Evolutionary conservation across 305 asterid genomes (phyloP).

Genomic region (Solanum hybrid): DNA sequence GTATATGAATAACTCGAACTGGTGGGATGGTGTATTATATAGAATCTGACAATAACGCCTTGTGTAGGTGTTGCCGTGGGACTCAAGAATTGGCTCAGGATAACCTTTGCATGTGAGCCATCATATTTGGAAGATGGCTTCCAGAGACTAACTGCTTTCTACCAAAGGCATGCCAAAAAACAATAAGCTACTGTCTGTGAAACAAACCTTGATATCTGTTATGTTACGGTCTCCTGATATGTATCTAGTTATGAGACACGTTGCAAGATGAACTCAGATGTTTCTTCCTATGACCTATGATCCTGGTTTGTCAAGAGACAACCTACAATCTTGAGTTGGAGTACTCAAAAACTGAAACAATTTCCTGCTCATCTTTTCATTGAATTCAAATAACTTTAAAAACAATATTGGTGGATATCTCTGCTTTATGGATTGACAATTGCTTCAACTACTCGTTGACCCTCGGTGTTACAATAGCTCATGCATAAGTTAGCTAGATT

Average conservation of each 20-base stretch:
- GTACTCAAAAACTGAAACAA: not conserved
- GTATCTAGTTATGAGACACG: not conserved
- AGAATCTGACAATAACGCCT: not conserved
- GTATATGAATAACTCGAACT: not conserved
- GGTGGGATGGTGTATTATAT: not conserved
- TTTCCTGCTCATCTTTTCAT: not conserved
- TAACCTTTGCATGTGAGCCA: slow-evolving; percentile 25
- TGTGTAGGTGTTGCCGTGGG: slow-evolving; percentile 23
- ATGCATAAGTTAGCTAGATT: not conserved
- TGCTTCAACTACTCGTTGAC: slow-evolving; percentile 1
- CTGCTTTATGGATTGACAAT: not conserved
- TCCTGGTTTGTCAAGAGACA: too few relatives aligned
- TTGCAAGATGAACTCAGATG: too few relatives aligned
- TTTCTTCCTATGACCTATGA: too few relatives aligned
- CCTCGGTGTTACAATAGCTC: not conserved
- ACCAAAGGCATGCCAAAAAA: slow-evolving; percentile 27
- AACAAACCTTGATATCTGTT: not conserved
- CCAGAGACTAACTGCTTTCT: slow-evolving; percentile 21
- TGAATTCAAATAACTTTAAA: not conserved
- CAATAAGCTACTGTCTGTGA: not conserved
- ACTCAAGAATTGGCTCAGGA: slow-evolving; percentile 31
- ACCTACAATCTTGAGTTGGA: too few relatives aligned
- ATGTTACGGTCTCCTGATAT: not conserved
- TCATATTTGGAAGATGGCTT: slow-evolving; percentile 25
- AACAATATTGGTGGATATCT: not conserved